A percentile compares a stretch with the other conserved stretches of the same genome.
Conservation (phyloP, 2,329 filamentous ascomycete species). For the Diaporthe helianthi region DNA sequence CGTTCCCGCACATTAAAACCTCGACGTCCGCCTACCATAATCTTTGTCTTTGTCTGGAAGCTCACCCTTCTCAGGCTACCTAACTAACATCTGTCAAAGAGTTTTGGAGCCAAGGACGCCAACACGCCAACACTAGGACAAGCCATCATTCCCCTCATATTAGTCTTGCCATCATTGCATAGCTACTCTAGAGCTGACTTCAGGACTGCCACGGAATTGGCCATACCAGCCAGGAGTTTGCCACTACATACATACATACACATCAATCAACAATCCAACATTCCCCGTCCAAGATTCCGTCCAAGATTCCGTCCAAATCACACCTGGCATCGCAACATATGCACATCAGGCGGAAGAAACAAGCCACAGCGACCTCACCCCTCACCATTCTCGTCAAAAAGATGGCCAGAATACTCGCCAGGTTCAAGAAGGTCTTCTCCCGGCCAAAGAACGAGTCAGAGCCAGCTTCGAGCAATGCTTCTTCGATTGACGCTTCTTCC, state of each 20-base stretch:
- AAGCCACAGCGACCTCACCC: not conserved
- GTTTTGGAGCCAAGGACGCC: slow-evolving; percentile 2
- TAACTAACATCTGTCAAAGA: not conserved
- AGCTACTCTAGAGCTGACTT: too few species aligned
- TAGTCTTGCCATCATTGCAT: not conserved
- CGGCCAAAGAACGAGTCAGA: slow-evolving; percentile 23
- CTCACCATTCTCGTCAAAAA: not conserved
- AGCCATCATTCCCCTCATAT: not conserved
- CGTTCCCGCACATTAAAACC: not conserved
- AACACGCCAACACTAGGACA: slow-evolving; percentile 1
- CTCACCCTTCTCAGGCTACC: not conserved
- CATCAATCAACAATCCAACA: not conserved
- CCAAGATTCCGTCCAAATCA: not conserved
- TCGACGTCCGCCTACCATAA: not conserved
- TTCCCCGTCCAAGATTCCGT: not conserved
- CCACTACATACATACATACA: not conserved
- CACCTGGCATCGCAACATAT: not conserved
- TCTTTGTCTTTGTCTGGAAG: not conserved
- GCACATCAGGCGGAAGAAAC: not conserved
- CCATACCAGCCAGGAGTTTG: not conserved
- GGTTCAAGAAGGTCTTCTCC: slow-evolving; percentile 26
- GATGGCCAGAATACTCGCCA: slow-evolving; percentile 23
- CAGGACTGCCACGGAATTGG: not conserved
- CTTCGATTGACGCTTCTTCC: not conserved
- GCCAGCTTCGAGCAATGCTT: slow-evolving; percentile 4